Evolutionary conservation across 2,329 filamentous ascomycete species (phyloP).

Genomic region (Hypocreales sp.): DNA sequence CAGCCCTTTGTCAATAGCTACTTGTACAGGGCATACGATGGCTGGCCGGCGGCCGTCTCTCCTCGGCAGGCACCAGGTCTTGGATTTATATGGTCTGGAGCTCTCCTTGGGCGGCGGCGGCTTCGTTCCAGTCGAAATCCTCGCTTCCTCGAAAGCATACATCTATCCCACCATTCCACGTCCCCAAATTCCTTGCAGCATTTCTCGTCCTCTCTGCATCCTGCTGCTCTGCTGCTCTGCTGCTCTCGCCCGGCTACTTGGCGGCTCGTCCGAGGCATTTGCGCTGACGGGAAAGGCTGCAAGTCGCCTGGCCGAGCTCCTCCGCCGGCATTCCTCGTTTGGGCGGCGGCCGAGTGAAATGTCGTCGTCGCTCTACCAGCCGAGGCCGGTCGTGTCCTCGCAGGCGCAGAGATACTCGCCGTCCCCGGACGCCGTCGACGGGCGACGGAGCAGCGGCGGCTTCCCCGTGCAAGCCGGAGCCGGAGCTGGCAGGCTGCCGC

Average conservation of each 20-base stretch:
- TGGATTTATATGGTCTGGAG: conserved; percentile 20
- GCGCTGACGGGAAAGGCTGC: conserved; percentile 11
- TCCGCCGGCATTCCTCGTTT: conserved; percentile 18
- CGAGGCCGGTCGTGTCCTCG: conserved; percentile 31
- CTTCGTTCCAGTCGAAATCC: conserved; percentile 22
- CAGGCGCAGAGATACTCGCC: conserved; percentile 29
- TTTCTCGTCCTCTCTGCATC: conserved; percentile 22
- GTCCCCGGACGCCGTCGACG: conserved; percentile 29
- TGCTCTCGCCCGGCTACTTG: too few species aligned
- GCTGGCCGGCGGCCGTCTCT: not conserved
- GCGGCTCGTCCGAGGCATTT: conserved; percentile 12
- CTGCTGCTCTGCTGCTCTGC: conserved; percentile 12
- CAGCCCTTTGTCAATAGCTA: conserved; percentile 17
- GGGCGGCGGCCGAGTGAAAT: conserved; percentile 11
- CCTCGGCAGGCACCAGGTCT: too few species aligned
- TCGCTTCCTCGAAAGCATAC: conserved; percentile 19
- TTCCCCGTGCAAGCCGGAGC: too few species aligned
- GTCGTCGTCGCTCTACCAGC: conserved; percentile 22
- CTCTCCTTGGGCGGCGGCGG: conserved; percentile 12
- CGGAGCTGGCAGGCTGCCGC: conserved; percentile 26
- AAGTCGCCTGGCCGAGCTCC: conserved; percentile 11
- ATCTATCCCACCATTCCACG: conserved; percentile 27
- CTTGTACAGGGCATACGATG: not conserved
- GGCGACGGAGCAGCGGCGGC: conserved; percentile 23
- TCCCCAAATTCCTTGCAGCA: conserved; percentile 27